Evolutionary conservation across 306 rosid genomes (phyloP), one percentile per base, ranked within the genome.

Genomic region (Geum urbanum): DNA sequence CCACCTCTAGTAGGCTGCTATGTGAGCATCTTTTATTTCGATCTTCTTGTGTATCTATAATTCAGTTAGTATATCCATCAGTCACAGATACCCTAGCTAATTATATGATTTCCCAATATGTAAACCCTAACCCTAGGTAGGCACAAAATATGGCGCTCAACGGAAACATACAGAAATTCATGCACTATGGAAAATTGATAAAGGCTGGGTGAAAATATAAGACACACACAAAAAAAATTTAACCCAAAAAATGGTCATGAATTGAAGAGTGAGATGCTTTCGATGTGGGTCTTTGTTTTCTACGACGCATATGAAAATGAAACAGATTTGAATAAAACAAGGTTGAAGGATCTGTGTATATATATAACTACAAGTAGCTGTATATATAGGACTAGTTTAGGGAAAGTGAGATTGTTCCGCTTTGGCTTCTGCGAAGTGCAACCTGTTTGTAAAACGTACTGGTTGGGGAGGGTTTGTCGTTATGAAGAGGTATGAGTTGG

Each of bases 391-490:
- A 27, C 61, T 13, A 32, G 55, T 76, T 70, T 71, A 76, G 69
- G 76, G 79, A 80, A 81, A 11, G 76, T 64, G 78, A 65, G 78
- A 71, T 74, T 56, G 76, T 66, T 72, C 62, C 62, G 75, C 53
- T 71, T 78, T 48, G 70, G 86, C 53, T 63, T 76, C 69, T 72
- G 57, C 78, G 22, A 82, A 80, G 84, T 72, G 49, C 82, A 74
- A 82, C 69, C 72, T 74, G 52, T 66, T 75, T 82, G 82, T 65
- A 78, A 83, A 76, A 69, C 37, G 37, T 32, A 32, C 80, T 71
- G 57, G 82, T 63, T 85, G 83, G 86, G 86, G 86, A 56, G 78
- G 79, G 49, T 81, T 86, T 87, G 90, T 86, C 65, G 65, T 60
- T 19, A 15, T 60, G 65, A 60, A 60, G 46, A 79, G 82, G 66